Evolutionary conservation across 148 eudicot genomes (phyloP).

Genomic region (Mesembryanthemum crystallinum): DNA sequence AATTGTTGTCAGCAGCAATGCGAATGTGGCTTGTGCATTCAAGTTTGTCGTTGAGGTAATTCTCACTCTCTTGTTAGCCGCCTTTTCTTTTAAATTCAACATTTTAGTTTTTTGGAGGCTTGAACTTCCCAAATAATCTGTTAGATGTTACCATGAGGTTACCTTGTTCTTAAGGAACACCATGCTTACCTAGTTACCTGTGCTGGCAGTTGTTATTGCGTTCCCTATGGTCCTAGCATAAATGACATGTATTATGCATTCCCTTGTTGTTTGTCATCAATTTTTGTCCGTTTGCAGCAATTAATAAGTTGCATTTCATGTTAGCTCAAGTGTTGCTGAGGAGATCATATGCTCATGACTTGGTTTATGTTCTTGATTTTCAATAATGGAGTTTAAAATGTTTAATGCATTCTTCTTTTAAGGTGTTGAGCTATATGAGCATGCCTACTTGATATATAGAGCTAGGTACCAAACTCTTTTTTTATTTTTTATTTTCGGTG

Average conservation of each 20-base stretch:
- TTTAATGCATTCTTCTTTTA: neutral
- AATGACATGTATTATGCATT: neutral
- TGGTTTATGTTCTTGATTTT: neutral
- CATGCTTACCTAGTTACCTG: neutral
- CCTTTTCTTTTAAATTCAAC: neutral
- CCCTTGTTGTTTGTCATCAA: neutral
- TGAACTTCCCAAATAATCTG: slow-evolving; percentile 2
- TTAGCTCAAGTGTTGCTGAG: neutral
- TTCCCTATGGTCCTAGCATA: neutral
- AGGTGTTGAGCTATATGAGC: too few relatives aligned
- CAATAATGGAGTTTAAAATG: neutral
- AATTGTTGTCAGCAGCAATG: slow-evolving; percentile 98
- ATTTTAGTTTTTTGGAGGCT: neutral
- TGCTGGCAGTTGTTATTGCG: neutral
- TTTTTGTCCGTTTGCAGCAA: neutral
- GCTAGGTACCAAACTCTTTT: too few relatives aligned
- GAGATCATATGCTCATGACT: neutral
- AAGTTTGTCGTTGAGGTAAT: slow-evolving; percentile 95
- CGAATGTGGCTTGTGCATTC: slow-evolving; percentile 98
- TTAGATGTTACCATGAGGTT: neutral
- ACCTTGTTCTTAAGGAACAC: too few relatives aligned
- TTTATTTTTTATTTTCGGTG: neutral
- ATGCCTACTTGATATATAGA: too few relatives aligned
- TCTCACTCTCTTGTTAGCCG: slow-evolving; percentile 4
- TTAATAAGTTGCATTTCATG: neutral